Conservation (phyloP, 306 rosid genomes). For the Prunus armeniaca region DNA sequence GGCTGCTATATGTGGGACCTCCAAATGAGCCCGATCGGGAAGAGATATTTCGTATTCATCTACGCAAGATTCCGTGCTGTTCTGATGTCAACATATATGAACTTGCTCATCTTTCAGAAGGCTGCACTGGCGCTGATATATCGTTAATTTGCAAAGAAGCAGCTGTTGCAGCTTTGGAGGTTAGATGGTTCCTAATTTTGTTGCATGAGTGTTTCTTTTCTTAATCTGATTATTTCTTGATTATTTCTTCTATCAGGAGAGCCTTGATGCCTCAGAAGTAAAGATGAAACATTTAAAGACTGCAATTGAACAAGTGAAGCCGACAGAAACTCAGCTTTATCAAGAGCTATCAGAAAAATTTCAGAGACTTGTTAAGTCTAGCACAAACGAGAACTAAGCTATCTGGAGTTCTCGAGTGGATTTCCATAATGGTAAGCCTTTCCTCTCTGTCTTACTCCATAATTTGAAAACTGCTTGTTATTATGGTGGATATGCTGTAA, state of each 20-base stretch:
- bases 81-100: slow-evolving; percentile 58
- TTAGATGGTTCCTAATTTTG: slow-evolving; percentile 30
- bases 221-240: slow-evolving; percentile 14
- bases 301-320: slow-evolving; percentile 60
- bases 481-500: background rate
- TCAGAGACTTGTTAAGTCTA: slow-evolving; percentile 61
- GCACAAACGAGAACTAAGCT: slow-evolving; percentile 33
- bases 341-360: slow-evolving; percentile 60
- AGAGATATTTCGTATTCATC: slow-evolving; percentile 78
- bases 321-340: slow-evolving; percentile 61
- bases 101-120: slow-evolving; percentile 60
- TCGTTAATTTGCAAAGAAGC: slow-evolving; percentile 81
- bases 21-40: slow-evolving; percentile 76
- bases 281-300: slow-evolving; percentile 67
- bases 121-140: slow-evolving; percentile 88
- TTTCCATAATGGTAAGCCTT: slow-evolving; percentile 44
- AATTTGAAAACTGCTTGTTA: background rate
- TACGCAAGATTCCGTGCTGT: slow-evolving; percentile 65
- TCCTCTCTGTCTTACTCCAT: slow-evolving; percentile 14
- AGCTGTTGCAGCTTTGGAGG: slow-evolving; percentile 80
- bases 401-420: slow-evolving; percentile 21
- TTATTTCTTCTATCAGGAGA: slow-evolving; percentile 49
- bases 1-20: slow-evolving; percentile 82
- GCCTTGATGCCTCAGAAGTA: slow-evolving; percentile 57
- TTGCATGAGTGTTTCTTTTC: slow-evolving; percentile 6